Percentiles rank a stretch among this genome's conserved stretches.
Conservation (phyloP, 495 filamentous ascomycete genomes). For the Hypoxylon fuscum region DNA sequence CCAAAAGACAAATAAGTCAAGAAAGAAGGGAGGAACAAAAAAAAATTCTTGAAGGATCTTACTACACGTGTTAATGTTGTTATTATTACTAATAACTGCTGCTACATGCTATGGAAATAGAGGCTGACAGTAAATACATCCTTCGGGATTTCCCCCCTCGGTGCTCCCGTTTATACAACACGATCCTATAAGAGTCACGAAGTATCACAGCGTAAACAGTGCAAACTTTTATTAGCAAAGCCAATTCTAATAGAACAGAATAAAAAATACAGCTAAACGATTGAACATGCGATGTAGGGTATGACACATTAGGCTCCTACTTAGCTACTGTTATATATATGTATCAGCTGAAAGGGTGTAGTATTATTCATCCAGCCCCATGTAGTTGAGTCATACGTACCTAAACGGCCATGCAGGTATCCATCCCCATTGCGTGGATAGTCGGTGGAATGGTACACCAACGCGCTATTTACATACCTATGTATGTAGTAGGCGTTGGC, state of each 20-base stretch:
- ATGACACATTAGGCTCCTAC: too few species aligned
- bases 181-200: too few species aligned
- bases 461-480: not conserved
- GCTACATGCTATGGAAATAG: constrained; percentile 14
- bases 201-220: too few species aligned
- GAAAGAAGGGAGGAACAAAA: constrained; percentile 12
- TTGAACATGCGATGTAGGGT: not conserved
- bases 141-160: constrained; percentile 3
- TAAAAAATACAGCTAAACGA: not conserved
- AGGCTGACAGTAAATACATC: constrained; percentile 35
- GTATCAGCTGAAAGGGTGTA: not conserved
- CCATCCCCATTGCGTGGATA: constrained; percentile 5
- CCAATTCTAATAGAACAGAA: not conserved
- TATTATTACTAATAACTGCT: constrained; percentile 12
- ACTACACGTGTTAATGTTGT: constrained; percentile 10
- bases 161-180: not conserved
- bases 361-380: constrained; percentile 15
- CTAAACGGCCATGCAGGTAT: not conserved
- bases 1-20: not conserved
- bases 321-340: not conserved
- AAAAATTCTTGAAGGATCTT: constrained; percentile 28
- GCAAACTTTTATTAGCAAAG: too few species aligned
- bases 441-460: constrained; percentile 12
- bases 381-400: constrained; percentile 29
- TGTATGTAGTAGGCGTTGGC: not conserved